Base-by-base conservation (phyloP, 805 yeast species). In the Wickerhamiella alocasiicola region DNA sequence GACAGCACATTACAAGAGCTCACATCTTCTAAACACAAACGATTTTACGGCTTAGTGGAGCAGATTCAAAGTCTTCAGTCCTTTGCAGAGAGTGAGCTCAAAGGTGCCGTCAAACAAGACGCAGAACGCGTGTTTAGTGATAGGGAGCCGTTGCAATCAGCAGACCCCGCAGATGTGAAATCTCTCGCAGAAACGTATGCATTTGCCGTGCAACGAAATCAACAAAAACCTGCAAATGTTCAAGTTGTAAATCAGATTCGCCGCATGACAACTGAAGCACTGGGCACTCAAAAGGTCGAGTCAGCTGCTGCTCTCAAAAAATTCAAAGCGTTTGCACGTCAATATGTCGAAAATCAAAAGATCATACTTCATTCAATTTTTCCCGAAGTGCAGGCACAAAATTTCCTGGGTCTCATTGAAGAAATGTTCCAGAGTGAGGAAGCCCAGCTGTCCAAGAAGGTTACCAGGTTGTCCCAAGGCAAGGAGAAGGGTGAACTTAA, bases 401-500 rank as follows among this genome's bases (percentile, higher is more conserved):
- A 37, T 12, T 37, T 29, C 30, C 23, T 29, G 13, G 35, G 27
- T 3, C 29, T 47, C 7, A 31, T 50, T 31, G 44, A 42, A 13
- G 18, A 28, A 27, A 19, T 43, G 25, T 33, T 39, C 40, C 13
- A 29, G 40, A 13, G 31, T 28, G 49, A 46, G 25, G 32, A 45
- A 27, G 26, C 42, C 32, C 32, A 32, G 31, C 36, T 33, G 33
- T 13, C 41, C 32, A 59, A 59, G 43, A 57, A 55, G 23, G 63
- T 66, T 45, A 18, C 19, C 19, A 31, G 35, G 18, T 18, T 37
- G 6, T 21, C 28, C 21, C 35, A 24, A 24, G 35, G 41, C 34
- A 37, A 37, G 33, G 30, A 21, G 11, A 37, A 37, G 35, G 72
- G 74, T 44, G 74, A 76, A 2, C 54, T 74, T 9, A 57, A 74